Evolutionary conservation across 2,329 filamentous ascomycete species (phyloP), one percentile per base, ranked within the genome.

Genomic region (Claviceps arundinis): DNA sequence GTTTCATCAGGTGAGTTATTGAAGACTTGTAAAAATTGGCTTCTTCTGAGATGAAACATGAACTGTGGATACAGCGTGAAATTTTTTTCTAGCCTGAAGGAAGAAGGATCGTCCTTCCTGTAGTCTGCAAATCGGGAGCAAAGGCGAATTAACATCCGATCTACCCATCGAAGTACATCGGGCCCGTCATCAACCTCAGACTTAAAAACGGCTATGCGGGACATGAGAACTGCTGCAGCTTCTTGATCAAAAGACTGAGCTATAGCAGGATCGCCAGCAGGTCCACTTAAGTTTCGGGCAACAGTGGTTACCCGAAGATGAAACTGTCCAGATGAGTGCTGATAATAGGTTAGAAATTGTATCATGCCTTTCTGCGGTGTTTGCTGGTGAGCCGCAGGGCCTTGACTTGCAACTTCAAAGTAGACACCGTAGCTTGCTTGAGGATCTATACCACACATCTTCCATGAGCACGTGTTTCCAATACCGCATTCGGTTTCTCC

Each of bases 1-100:
- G 93, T 98, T 70, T 98, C 93, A 62, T 98, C 93, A 7, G 93
- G 93, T 0, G 91, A 97, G 69, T 97, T 98, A 75, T 98, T 98
- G 80, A 98, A 98, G 53, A 98, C 90, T 65, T 98, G 93, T 58
- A 98, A 71, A 75, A 98, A 98, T 69, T 97, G 93, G 70, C 89
- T 95, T 69, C 93, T 82, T 61, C 93, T 86, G 55, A 98, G 78
- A 68, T 98, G 93, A 77, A 98, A 98, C 93, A 98, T 98, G 72
- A 98, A 98, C 67, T 98, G 93, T 26, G 93, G 93, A 65, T 98
- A 98, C 16, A 98, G 78, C 0, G 91, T 97, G 65, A 98, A 98
- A 74, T 98, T 98, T 81, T 96, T 96, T 70, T 98, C 93, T 56
- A 95, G 71, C 38, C 89, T 82, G 81, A 98, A 98, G 0, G 91